A percentile compares a stretch with the other conserved stretches of the same genome.
These are phyloP conservation scores for Aspergillus thermomutatus DNA, from an alignment of 2,329 filamentous ascomycete species.

Conservation along the genomic window DNA sequence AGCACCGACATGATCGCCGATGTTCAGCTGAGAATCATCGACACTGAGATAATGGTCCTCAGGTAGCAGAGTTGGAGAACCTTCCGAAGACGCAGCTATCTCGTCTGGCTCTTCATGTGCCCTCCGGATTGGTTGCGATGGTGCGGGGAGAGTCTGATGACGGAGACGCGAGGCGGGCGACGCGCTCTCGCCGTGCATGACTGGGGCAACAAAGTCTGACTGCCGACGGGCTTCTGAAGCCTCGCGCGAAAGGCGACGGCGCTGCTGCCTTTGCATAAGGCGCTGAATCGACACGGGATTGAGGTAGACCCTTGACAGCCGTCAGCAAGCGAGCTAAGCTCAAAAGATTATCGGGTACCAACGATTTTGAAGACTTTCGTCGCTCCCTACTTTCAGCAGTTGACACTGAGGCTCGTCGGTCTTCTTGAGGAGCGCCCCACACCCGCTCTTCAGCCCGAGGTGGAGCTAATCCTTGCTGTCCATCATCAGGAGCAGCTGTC, in stretches of 20 bases:
- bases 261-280: conserved; percentile 11
- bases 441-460: not conserved
- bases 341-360: not conserved
- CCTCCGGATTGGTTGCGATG: not conserved
- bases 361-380: conserved; percentile 16
- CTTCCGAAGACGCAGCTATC: conserved; percentile 8
- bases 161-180: not conserved
- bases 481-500: not conserved
- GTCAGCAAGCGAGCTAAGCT: not conserved
- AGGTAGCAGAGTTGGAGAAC: conserved; percentile 7
- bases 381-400: conserved; percentile 1
- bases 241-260: not conserved
- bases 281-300: conserved; percentile 10
- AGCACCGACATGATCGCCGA: conserved; percentile 7
- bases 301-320: conserved; percentile 10
- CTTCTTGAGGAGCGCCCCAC: not conserved
- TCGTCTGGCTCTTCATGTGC: conserved; percentile 1
- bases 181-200: not conserved
- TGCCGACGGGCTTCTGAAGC: conserved; percentile 5
- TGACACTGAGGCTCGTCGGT: not conserved
- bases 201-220: conserved; percentile 7
- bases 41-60: conserved; percentile 9
- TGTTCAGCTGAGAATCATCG: conserved; percentile 12
- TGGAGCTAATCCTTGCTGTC: not conserved
- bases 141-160: conserved; percentile 7